Evolutionary conservation across 73 alveolate species (phyloP), one percentile per base, ranked within the genome.

Genomic region (Paramecium pentaurelia): DNA sequence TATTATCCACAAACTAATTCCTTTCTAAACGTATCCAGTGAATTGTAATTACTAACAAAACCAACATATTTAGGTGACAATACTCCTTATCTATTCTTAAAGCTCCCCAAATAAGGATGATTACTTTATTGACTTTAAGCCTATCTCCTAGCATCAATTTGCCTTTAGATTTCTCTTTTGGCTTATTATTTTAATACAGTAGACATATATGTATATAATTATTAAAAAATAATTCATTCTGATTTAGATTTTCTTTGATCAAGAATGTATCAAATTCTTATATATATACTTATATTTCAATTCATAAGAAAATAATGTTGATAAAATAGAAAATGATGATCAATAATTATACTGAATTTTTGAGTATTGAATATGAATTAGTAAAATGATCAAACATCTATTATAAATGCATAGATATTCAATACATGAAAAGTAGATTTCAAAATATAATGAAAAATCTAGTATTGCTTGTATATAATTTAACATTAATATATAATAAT

Each of bases 31-130:
- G 34, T 75, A 12, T 75, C 88, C 37, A 75, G 27, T 30, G 88
- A 75, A 42, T 36, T 75, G 8, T 75, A 38, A 75, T 75, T 75
- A 64, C 84, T 64, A 42, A 64, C 84, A 64, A 64, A 64, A 18
- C 70, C 70, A 54, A 54, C 70, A 54, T 54, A 54, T 64, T 34
- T 28, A 32, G 84, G 84, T 1, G 84, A 64, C 28, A 25, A 14
- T 3, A 64, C 32, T 28, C 47, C 47, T 6, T 28, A 14, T 10
- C 51, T 9, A 32, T 34, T 64, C 30, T 34, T 64, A 32, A 34
- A 34, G 28, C 28, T 64, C 22, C 49, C 49, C 51, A 64, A 64
- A 34, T 64, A 64, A n/a, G 84, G 84, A 64, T 64, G 84, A 64
- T 34, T 64, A 34, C 84, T 34, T 32, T 28, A 27, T 34, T 64